Base-by-base conservation (phyloP, 805 yeast genomes). In the Saturnispora diversa region DNA sequence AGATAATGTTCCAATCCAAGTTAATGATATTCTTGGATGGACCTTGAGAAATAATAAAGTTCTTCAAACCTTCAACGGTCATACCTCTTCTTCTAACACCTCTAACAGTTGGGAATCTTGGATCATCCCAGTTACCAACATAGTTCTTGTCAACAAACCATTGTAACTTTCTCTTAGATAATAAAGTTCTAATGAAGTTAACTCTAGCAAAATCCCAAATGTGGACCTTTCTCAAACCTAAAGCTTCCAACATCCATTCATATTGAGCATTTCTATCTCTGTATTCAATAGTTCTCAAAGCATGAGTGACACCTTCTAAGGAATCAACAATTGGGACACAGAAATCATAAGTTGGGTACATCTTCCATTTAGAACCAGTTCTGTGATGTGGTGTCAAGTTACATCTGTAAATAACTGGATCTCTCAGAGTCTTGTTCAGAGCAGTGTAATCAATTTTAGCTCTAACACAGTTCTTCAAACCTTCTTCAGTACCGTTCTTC, bases 31-130 rank as follows among this genome's bases (percentile, higher is more conserved):
- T 92, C 69, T 82, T 86, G 35, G 97, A 90, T 30, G 99, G 99
- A 56, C 99, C 99, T 70, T 92, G 97, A 37, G 94, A 75, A 47
- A 92, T 71, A 51, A 92, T 84, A 56, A 92, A 92, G 72, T 84
- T 84, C 65, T 90, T 78, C 63, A 92, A 77, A 50, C 97, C 99
- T 69, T 92, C 97, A 48, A 92, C 94, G 29, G 96, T 79, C 99
- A 92, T 92, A 70, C 99, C 99, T 71, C 99, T 84, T 74, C 98
- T 81, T 72, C 97, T 85, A 40, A 90, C 96, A 70, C 99, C 99
- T 65, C 97, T 81, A 29, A 92, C 95, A 35, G 99, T 92, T 52
- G 99, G 99, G 86, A 92, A 92, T 64, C 99, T 77, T 54, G 99
- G 98, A 64, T 92, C 99, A 59, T 92, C 97, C 99, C 99, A 92